Percentiles rank a stretch among this genome's conserved stretches.
phyloP scores from a whole-genome alignment of 805 yeast genomes.

The Metschnikowia baotianmanensis region DNA sequence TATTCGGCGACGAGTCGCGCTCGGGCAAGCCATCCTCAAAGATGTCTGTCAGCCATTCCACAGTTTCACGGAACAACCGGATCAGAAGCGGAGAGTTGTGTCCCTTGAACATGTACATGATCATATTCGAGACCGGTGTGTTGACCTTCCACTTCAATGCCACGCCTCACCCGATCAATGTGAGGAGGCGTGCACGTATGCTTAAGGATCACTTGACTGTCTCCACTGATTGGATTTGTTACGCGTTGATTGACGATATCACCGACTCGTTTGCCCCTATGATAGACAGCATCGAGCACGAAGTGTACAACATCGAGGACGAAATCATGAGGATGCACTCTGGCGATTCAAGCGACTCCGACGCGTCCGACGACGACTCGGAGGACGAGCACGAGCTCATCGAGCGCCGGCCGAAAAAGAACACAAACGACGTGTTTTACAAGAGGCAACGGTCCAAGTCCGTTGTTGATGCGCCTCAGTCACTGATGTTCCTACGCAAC shows the following conservation, averaged over 20 bases:
- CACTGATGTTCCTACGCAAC: constrained; percentile 9
- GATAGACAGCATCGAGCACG: constrained; percentile 91
- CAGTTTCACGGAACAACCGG: constrained; percentile 27
- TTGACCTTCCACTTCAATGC: constrained; percentile 92
- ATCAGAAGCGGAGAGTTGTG: constrained; percentile 59
- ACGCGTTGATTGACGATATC: constrained; percentile 93
- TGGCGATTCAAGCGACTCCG: constrained; percentile 48
- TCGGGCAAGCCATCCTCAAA: constrained; percentile 10
- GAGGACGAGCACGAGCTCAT: constrained; percentile 31
- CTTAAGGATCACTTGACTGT: constrained; percentile 85
- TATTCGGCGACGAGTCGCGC: constrained; percentile 11
- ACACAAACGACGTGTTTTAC: constrained; percentile 27
- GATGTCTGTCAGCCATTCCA: constrained; percentile 13
- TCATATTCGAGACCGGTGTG: constrained; percentile 89
- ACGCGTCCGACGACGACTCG: constrained; percentile 35
- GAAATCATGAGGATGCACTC: constrained; percentile 86
- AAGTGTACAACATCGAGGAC: constrained; percentile 92
- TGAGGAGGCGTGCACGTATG: constrained; percentile 86
- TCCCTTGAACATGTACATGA: constrained; percentile 89
- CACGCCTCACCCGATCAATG: constrained; percentile 95
- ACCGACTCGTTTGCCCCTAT: constrained; percentile 97
- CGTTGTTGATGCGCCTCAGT: constrained; percentile 29
- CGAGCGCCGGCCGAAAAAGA: constrained; percentile 12
- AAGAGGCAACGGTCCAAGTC: constrained; percentile 37
- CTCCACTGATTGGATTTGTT: constrained; percentile 94